A percentile compares a stretch with the other conserved stretches of the same genome.
These are phyloP conservation scores for Ceratobasidium sp. DNA, from an alignment of 1,284 basidiomycete species.

Conservation along the genomic window DNA sequence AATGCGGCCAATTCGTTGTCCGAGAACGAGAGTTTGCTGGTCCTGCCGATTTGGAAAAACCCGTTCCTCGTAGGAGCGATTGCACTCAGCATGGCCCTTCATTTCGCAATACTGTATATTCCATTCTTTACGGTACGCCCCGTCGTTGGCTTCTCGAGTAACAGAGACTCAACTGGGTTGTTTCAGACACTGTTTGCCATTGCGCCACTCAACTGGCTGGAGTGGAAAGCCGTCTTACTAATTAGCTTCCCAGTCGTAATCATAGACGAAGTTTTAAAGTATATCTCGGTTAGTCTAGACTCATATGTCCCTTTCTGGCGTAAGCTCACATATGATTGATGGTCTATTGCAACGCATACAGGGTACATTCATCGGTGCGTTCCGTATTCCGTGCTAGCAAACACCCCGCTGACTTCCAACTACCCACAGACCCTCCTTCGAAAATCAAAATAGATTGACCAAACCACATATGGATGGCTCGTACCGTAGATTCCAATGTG, in stretches of 20 bases:
- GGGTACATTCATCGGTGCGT: constrained; percentile 35
- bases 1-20: constrained; percentile 98
- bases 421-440: constrained; percentile 28
- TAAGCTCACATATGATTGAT: not conserved
- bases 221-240: constrained; percentile 94
- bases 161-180: constrained; percentile 16
- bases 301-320: constrained; percentile 1
- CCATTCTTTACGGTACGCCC: constrained; percentile 88
- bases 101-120: constrained; percentile 94
- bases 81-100: constrained; percentile 86
- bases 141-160: constrained; percentile 33
- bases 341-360: not conserved
- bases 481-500: not conserved
- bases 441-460: constrained; percentile 34
- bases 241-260: constrained; percentile 88
- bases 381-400: not conserved
- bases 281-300: constrained; percentile 66
- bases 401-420: not conserved
- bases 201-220: constrained; percentile 86
- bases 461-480: not conserved
- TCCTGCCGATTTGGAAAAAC: constrained; percentile 92
- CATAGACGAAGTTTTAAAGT: constrained; percentile 93
- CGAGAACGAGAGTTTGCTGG: constrained; percentile 94
- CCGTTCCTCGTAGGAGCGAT: constrained; percentile 90
- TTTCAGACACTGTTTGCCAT: constrained; percentile 86